These are phyloP conservation scores for Entomortierella parvispora DNA, from an alignment of 192 early-diverging fungal species.

Conservation along the genomic window DNA sequence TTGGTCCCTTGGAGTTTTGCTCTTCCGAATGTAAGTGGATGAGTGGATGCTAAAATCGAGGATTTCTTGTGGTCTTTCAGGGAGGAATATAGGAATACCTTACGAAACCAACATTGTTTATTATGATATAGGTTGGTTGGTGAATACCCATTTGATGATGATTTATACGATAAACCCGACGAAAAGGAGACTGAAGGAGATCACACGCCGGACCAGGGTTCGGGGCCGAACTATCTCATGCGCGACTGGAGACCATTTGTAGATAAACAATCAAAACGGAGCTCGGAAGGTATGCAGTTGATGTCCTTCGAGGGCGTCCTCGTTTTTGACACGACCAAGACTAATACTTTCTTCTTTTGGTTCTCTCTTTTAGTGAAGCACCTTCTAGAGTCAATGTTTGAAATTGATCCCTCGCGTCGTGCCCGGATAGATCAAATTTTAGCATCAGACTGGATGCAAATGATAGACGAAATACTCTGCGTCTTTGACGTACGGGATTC, in stretches of 20 bases:
- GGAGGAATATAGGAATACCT: too few species aligned
- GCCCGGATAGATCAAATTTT: slow-evolving; percentile 1
- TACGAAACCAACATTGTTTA: not conserved
- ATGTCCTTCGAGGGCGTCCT: too few species aligned
- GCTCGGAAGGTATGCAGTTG: slow-evolving; percentile 16
- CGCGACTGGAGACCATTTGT: slow-evolving; percentile 1
- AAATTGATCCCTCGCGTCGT: slow-evolving; percentile 23
- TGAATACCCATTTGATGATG: slow-evolving; percentile 16
- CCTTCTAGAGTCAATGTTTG: slow-evolving; percentile 15
- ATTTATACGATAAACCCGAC: not conserved
- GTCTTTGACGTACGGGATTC: slow-evolving; percentile 25
- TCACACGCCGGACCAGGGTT: not conserved
- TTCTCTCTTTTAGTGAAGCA: slow-evolving; percentile 17
- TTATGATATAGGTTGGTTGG: slow-evolving; percentile 12
- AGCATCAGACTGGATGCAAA: slow-evolving; percentile 23
- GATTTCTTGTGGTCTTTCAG: not conserved
- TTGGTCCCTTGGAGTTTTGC: slow-evolving; percentile 33
- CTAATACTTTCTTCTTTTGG: too few species aligned
- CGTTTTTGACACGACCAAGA: not conserved
- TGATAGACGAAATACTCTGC: slow-evolving; percentile 21
- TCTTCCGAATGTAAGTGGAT: slow-evolving; percentile 49
- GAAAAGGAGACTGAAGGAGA: not conserved
- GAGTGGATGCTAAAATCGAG: not conserved
- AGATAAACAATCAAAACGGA: not conserved
- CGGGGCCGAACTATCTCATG: not conserved